Percentiles rank a stretch among this genome's conserved stretches.
Conservation (phyloP, 2,329 filamentous ascomycete genomes). For the Stachybotrys echinatus region DNA sequence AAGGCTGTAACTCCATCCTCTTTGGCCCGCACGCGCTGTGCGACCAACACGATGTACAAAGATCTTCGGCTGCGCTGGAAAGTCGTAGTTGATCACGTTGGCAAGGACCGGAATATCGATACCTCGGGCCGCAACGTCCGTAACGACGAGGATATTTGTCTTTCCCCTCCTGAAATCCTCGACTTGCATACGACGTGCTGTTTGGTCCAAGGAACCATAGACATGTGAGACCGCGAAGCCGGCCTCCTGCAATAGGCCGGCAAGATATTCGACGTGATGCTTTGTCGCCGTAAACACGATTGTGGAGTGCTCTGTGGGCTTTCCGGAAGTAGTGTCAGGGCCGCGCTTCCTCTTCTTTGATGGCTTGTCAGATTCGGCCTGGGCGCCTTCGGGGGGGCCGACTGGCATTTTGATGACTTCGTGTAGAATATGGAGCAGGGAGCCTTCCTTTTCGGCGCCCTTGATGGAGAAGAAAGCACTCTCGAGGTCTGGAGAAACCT, state of each 20-base stretch:
- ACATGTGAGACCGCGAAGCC: constrained; percentile 91
- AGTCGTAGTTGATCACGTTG: constrained; percentile 99
- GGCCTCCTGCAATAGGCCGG: constrained; percentile 68
- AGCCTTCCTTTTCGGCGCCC: constrained; percentile 87
- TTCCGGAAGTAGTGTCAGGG: constrained; percentile 47
- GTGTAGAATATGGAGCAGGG: constrained; percentile 80
- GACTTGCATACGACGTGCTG: constrained; percentile 85
- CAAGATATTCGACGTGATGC: constrained; percentile 93
- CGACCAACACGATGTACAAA: constrained; percentile 95
- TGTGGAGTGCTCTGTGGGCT: constrained; percentile 84
- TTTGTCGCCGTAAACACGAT: constrained; percentile 95
- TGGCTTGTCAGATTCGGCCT: constrained; percentile 35
- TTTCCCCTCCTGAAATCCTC: constrained; percentile 81
- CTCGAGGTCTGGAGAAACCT: constrained; percentile 93
- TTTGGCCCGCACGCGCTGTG: constrained; percentile 87
- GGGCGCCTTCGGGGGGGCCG: constrained; percentile 51
- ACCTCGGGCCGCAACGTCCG: constrained; percentile 92
- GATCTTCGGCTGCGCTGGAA: constrained; percentile 92
- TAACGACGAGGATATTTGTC: constrained; percentile 89
- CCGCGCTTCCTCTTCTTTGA: constrained; percentile 70
- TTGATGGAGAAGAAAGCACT: constrained; percentile 94
- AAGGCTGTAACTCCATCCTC: constrained; percentile 93
- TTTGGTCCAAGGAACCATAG: constrained; percentile 92
- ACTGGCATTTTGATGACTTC: constrained; percentile 89
- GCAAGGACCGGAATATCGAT: constrained; percentile 95